Evolutionary conservation across 768 basidiomycete species (phyloP).

Genomic region (Termitomyces sp.): DNA sequence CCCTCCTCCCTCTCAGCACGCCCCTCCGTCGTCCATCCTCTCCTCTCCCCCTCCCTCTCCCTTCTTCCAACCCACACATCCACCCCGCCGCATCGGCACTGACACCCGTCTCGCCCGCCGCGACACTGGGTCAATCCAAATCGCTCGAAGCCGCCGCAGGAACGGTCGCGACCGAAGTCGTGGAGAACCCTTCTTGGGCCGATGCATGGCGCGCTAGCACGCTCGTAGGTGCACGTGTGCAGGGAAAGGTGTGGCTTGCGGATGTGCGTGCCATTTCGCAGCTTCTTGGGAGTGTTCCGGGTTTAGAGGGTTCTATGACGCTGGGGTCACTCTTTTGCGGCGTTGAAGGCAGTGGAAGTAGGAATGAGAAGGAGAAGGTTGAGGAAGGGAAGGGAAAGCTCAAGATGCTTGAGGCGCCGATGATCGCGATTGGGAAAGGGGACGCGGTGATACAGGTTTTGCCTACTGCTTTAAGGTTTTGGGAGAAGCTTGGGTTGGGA

Average conservation of each 20-base stretch:
- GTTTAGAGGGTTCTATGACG: slow-evolving; percentile 38
- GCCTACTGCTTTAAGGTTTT: slow-evolving; percentile 73
- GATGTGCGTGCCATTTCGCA: slow-evolving; percentile 47
- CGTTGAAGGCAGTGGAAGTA: background rate
- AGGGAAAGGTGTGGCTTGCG: slow-evolving; percentile 42
- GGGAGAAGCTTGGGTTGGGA: slow-evolving; percentile 78
- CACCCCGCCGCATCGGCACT: slow-evolving; percentile 41
- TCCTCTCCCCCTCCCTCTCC: slow-evolving; percentile 33
- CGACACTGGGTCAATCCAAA: slow-evolving; percentile 60
- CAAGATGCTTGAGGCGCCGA: slow-evolving; percentile 34
- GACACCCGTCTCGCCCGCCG: slow-evolving; percentile 83
- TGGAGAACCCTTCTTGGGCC: slow-evolving; percentile 71
- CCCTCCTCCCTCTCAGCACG: slow-evolving; percentile 58
- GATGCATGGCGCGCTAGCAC: slow-evolving; percentile 56
- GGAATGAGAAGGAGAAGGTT: background rate
- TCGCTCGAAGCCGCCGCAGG: slow-evolving; percentile 65
- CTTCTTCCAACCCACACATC: background rate
- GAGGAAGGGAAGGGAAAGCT: background rate
- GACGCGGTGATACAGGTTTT: slow-evolving; percentile 66
- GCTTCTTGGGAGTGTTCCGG: slow-evolving; percentile 37
- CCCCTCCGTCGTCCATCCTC: slow-evolving; percentile 60
- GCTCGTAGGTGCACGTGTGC: slow-evolving; percentile 1
- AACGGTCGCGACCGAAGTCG: slow-evolving; percentile 62
- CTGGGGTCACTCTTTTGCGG: slow-evolving; percentile 33
- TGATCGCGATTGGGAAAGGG: slow-evolving; percentile 64